phyloP scores from a whole-genome alignment of 1,139 yeast genomes.

The Suhomyces guaymorum region DNA sequence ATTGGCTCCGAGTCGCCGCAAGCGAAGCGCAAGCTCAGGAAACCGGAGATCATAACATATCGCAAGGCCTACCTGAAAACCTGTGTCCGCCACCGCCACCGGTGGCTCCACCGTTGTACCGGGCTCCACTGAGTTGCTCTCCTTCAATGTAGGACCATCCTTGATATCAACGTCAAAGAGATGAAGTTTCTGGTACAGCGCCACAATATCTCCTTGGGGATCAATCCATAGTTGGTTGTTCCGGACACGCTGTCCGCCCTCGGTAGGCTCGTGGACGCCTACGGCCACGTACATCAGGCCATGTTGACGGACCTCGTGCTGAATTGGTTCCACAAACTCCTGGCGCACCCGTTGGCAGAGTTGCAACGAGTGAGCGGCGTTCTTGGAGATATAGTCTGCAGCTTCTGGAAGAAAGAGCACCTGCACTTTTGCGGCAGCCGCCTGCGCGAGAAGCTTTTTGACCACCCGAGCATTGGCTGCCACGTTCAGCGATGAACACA shows the following conservation, averaged over 20 bases:
- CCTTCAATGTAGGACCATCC: conserved; percentile 72
- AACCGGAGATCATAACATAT: conserved; percentile 89
- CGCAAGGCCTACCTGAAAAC: conserved; percentile 67
- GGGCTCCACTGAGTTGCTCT: conserved; percentile 79
- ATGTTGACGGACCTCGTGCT: conserved; percentile 43
- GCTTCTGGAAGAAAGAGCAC: conserved; percentile 91
- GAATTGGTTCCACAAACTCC: conserved; percentile 53
- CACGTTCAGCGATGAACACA: conserved; percentile 71
- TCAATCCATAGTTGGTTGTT: conserved; percentile 75
- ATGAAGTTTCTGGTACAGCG: conserved; percentile 82
- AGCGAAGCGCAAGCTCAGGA: conserved; percentile 72
- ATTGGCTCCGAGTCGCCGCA: conserved; percentile 74
- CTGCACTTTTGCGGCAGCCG: conserved; percentile 58
- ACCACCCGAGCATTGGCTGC: conserved; percentile 60
- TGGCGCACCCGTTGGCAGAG: conserved; percentile 56
- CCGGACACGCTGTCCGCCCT: conserved; percentile 47
- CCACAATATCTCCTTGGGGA: conserved; percentile 59
- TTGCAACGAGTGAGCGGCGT: conserved; percentile 62
- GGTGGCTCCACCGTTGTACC: conserved; percentile 61
- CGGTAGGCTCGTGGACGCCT: conserved; percentile 81
- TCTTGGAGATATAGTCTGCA: conserved; percentile 77
- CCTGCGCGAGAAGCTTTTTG: conserved; percentile 57
- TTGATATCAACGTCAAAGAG: conserved; percentile 84
- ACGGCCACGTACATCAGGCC: conserved; percentile 43
- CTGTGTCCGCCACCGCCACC: conserved; percentile 47